Percentiles rank a stretch among this genome's conserved stretches.
Evolutionary conservation across 2,329 filamentous ascomycete genomes (phyloP).

Genomic region (Fusarium pseudograminearum): DNA sequence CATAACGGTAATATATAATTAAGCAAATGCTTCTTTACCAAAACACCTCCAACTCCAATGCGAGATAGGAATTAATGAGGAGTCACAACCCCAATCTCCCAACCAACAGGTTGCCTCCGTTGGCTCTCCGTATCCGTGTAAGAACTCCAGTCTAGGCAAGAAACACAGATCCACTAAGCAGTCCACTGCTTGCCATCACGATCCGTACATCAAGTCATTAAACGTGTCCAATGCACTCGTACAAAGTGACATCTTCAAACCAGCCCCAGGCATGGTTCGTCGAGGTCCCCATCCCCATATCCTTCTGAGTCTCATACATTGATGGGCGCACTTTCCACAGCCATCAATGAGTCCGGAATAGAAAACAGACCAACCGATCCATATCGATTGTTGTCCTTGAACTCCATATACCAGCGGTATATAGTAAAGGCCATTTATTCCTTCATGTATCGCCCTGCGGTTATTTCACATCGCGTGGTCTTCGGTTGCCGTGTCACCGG

Average conservation of each 20-base stretch:
- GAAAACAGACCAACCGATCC: not conserved
- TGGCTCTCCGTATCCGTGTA: conserved; percentile 31
- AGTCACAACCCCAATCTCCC: conserved; percentile 13
- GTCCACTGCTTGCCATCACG: conserved; percentile 40
- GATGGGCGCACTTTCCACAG: not conserved
- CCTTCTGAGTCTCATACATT: conserved; percentile 9
- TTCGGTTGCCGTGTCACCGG: conserved; percentile 3
- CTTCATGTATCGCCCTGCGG: conserved; percentile 3
- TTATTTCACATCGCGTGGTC: conserved; percentile 22
- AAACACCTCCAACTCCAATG: conserved; percentile 46
- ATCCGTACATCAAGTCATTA: conserved; percentile 38
- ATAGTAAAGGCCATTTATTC: conserved; percentile 4
- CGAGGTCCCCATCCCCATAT: not conserved
- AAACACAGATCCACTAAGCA: conserved; percentile 37
- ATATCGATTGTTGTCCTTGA: conserved; percentile 1
- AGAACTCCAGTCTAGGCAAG: conserved; percentile 44
- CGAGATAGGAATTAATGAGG: conserved; percentile 17
- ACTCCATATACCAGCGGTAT: not conserved
- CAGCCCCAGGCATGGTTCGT: not conserved
- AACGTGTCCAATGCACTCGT: conserved; percentile 34
- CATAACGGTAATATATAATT: conserved; percentile 27
- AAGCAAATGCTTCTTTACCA: conserved; percentile 37
- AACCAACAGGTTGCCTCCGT: conserved; percentile 39
- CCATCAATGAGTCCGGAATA: not conserved
- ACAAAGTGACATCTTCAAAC: conserved; percentile 14